These are phyloP conservation scores for Wickerhamomyces chambardii DNA, from an alignment of 805 yeast species.

Conservation along the genomic window DNA sequence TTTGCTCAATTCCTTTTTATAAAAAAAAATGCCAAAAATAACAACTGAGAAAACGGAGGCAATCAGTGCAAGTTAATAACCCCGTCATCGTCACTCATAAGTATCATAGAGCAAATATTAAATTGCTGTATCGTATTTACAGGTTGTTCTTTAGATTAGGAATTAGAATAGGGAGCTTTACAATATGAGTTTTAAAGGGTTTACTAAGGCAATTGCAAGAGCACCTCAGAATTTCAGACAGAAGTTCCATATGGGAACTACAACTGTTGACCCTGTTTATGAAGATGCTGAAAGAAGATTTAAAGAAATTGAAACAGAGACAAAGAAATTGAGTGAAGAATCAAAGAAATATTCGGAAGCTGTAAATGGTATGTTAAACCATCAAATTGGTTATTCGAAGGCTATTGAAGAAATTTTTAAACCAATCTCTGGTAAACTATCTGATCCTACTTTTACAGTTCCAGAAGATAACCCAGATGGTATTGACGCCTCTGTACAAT, in stretches of 20 bases:
- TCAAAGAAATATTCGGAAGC: constrained; percentile 86
- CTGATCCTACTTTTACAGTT: constrained; percentile 78
- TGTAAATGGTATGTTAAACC: constrained; percentile 87
- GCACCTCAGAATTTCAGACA: constrained; percentile 92
- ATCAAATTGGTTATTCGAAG: constrained; percentile 91
- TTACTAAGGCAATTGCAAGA: constrained; percentile 65
- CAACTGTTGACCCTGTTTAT: constrained; percentile 80
- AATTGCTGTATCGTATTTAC: too few species aligned
- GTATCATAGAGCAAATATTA: too few species aligned
- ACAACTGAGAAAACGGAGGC: too few species aligned
- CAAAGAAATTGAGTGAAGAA: constrained; percentile 84
- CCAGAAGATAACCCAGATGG: constrained; percentile 98
- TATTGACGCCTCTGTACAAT: constrained; percentile 88
- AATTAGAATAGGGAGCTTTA: too few species aligned
- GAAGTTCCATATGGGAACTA: constrained; percentile 81
- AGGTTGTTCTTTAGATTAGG: too few species aligned
- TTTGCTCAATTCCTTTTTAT: too few species aligned
- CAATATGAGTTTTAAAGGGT: constrained; percentile 87
- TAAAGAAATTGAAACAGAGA: constrained; percentile 83
- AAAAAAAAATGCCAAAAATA: too few species aligned
- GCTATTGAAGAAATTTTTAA: constrained; percentile 94
- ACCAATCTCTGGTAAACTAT: constrained; percentile 87
- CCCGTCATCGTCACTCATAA: too few species aligned
- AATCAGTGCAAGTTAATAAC: too few species aligned
- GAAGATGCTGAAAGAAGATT: constrained; percentile 95